Base-by-base conservation (phyloP, 495 filamentous ascomycete species). In the Rhypophila decipiens region DNA sequence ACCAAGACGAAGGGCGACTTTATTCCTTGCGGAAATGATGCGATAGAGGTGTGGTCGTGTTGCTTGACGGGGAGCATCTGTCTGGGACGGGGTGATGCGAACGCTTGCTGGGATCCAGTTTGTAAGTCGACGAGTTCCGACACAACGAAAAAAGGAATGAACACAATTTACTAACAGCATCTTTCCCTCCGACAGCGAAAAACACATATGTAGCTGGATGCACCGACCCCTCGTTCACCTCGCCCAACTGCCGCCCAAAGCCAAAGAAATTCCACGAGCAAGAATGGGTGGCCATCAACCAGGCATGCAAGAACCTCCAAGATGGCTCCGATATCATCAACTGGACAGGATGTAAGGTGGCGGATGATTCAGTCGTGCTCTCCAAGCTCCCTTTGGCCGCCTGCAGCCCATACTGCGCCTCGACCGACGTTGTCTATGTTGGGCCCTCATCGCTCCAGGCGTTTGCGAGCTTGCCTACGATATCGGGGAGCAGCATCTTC, bases 271-370 rank as follows among this genome's bases (percentile, higher is more conserved):
- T 55, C 48, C 52, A 51, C 44, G 39, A 51, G 12, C 47, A 51
- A 27, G 52, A 55, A 47, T 55, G 52, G 52, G 52, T 55, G 22
- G 44, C 48, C 48, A 51, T 55, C 48, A 55, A 51, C 44, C 52
- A 55, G 22, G 52, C 52, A 17, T 55, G 52, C 52, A 51, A 29
- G 17, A 45, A 51, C 44, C 40, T 55, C 22, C 51, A 55, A 47
- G 17, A 43, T 31, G 39, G 49, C 33, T 19, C 29, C n/a, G 24
- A 31, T 24, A 27, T 44, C 1, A 51, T 44, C 2, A 55, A 55
- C 44, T 55, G 52, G 52, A 55, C 52, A 5, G 52, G 52, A 21
- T 55, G 52, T 44, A 17, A 31, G 11, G 41, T 51, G 34, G 43
- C 46, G 39, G 21, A 47, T 39, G 39, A 55, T 40, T 47, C 44